Evolutionary conservation across 2,329 filamentous ascomycete species (phyloP), one percentile per base, ranked within the genome.

Genomic region (Exophiala sp.): DNA sequence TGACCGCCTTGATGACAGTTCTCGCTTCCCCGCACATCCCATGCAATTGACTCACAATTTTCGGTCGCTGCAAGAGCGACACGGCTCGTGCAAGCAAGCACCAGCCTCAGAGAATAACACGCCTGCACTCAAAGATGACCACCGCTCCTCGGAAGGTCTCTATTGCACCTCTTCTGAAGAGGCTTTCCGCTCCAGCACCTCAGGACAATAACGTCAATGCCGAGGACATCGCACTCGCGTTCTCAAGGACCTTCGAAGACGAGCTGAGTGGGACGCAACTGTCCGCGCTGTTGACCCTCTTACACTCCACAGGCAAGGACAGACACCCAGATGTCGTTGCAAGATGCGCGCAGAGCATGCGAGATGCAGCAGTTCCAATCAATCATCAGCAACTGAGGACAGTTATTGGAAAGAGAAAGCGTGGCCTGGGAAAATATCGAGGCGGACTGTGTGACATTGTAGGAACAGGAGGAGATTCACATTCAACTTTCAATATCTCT

Each of bases 401-500:
- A 21, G 78, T 87, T 18, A 77, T 95, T 35, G 54, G 55, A 14
- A 63, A 61, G 55, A 52, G 55, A 46, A 75, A 80, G 56, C 79
- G 82, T 51, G 79, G 80, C 50, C 86, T 89, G 66, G 91, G 91
- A 6, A 74, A 72, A 7, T 99, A 99, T 69, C 68, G 76, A 9
- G 94, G 94, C 59, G 92, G 92, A 3, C 74, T 99, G 68, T 85
- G 91, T 69, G 94, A 99, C 71, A 97, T 99, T 69, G 94, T 99
- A 54, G 94, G 94, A 63, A 99, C 94, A 6, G 94, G 94, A 62
- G 94, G 94, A 67, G 94, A 99, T 75, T 87, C 88, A 16, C 91
- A 97, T 78, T 90, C 95, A 71, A 99, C 94, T 33, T 99, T 96
- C 83, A 99, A 99, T 72, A 92, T 99, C 69, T 94, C 88, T 64